Percentiles rank a stretch among this genome's conserved stretches.
phyloP scores from a whole-genome alignment of 257 asterid genomes.

The Ligustrum vulgare region DNA sequence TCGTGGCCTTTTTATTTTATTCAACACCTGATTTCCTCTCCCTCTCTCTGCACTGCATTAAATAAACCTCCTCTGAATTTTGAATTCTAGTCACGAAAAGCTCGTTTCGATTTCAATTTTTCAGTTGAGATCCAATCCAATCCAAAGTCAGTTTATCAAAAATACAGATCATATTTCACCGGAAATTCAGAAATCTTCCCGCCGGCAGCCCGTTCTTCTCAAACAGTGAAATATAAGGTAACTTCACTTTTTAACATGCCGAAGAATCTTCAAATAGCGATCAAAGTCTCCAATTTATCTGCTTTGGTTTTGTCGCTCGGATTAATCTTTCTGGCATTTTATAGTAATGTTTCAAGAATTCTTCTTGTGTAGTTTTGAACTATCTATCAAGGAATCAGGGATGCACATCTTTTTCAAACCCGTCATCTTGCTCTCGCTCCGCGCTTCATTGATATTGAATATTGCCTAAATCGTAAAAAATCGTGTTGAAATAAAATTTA shows the following conservation, averaged over 20 bases:
- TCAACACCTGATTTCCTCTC: slow-evolving; percentile 15
- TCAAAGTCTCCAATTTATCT: neutral
- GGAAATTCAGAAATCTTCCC: neutral
- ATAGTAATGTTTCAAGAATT: neutral
- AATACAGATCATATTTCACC: neutral
- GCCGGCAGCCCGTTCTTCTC: neutral
- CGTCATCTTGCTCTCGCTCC: neutral
- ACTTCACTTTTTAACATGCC: neutral
- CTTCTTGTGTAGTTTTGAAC: neutral
- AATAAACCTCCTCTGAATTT: slow-evolving; percentile 32
- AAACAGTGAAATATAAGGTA: neutral
- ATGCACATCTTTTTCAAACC: neutral
- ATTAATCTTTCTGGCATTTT: neutral
- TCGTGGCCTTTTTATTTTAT: neutral
- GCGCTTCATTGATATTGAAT: neutral
- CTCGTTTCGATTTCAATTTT: slow-evolving; percentile 26
- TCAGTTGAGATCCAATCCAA: slow-evolving; percentile 43
- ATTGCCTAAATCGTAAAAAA: neutral
- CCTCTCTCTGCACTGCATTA: slow-evolving; percentile 30
- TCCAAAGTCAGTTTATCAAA: neutral
- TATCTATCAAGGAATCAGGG: neutral
- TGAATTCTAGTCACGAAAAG: slow-evolving; percentile 55
- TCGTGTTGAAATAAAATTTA: neutral
- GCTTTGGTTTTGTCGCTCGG: neutral
- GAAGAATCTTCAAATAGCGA: neutral